These are phyloP conservation scores for Tricholoma sp. DNA, from an alignment of 768 basidiomycete genomes.

Conservation along the genomic window DNA sequence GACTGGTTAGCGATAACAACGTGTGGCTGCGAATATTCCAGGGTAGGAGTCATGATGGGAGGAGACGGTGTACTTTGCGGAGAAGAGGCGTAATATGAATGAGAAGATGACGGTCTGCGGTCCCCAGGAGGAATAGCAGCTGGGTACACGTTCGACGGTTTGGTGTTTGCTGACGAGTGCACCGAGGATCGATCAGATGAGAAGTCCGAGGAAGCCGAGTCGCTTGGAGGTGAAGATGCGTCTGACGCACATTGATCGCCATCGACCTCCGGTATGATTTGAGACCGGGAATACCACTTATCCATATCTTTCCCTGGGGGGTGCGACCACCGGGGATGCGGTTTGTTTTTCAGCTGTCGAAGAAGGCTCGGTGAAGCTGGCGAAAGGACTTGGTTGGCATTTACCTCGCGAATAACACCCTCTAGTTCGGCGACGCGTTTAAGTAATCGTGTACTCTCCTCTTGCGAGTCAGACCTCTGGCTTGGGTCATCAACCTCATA, in stretches of 20 bases:
- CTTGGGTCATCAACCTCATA: slow-evolving; percentile 80
- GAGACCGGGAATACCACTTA: slow-evolving; percentile 21
- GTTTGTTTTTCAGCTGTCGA: slow-evolving; percentile 65
- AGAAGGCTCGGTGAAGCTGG: background rate
- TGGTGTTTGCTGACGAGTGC: slow-evolving; percentile 9
- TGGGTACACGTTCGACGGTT: slow-evolving; percentile 15
- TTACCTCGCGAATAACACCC: slow-evolving; percentile 76
- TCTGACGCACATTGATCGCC: slow-evolving; percentile 18
- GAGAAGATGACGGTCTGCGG: slow-evolving; percentile 21
- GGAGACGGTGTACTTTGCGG: slow-evolving; percentile 34
- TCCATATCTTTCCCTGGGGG: slow-evolving; percentile 26
- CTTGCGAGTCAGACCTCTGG: slow-evolving; percentile 47
- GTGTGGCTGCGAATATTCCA: slow-evolving; percentile 33
- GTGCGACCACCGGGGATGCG: slow-evolving; percentile 62
- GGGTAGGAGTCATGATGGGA: slow-evolving; percentile 40
- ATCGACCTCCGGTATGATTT: slow-evolving; percentile 13
- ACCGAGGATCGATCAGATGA: background rate
- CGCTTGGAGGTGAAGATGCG: slow-evolving; percentile 24
- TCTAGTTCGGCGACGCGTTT: slow-evolving; percentile 79
- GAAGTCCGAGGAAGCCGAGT: slow-evolving; percentile 23
- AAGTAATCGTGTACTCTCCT: slow-evolving; percentile 62
- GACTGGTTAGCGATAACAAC: slow-evolving; percentile 20
- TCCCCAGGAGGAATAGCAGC: slow-evolving; percentile 14
- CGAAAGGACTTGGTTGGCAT: slow-evolving; percentile 2
- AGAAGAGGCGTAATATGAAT: slow-evolving; percentile 24